These are phyloP conservation scores for Eimeria tenella DNA, from an alignment of 169 alveolate species.

Conservation along the genomic window DNA sequence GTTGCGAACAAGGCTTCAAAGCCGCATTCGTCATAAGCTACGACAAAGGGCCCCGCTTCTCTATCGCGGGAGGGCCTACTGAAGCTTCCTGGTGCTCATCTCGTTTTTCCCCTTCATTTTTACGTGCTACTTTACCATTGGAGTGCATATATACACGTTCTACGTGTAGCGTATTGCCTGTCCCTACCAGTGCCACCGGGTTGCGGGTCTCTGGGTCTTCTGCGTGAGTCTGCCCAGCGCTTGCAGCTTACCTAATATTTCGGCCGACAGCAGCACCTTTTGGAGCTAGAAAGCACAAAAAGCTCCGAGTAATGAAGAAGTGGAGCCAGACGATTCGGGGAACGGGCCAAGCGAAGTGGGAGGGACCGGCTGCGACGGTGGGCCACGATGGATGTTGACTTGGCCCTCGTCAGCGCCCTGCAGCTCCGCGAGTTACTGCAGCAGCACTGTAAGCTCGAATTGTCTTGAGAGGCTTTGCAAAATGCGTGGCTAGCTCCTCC, in stretches of 20 bases:
- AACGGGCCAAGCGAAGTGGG: background rate
- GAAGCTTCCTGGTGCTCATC: too few relatives aligned
- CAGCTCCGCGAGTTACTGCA: conserved; percentile 75
- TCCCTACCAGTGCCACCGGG: too few relatives aligned
- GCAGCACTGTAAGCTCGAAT: conserved; percentile 51
- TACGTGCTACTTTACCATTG: too few relatives aligned
- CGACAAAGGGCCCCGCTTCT: conserved; percentile 15
- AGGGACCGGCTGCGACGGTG: background rate
- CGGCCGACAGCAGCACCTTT: background rate
- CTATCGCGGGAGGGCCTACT: conserved; percentile 1
- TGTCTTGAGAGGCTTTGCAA: background rate
- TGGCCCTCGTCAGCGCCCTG: conserved; percentile 74
- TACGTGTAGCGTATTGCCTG: too few relatives aligned
- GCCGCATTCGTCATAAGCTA: background rate
- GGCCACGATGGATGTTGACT: conserved; percentile 43
- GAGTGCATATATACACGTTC: too few relatives aligned
- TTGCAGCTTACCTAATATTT: background rate
- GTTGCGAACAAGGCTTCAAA: background rate
- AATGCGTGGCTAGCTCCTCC: background rate
- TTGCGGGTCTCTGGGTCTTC: background rate
- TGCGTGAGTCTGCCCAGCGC: conserved; percentile 2
- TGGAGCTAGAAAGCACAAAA: background rate
- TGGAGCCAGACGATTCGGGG: background rate
- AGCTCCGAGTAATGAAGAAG: background rate
- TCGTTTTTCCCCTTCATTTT: too few relatives aligned